Base-by-base conservation (phyloP, 1,284 basidiomycete species). In the Irpex rosettiformis region DNA sequence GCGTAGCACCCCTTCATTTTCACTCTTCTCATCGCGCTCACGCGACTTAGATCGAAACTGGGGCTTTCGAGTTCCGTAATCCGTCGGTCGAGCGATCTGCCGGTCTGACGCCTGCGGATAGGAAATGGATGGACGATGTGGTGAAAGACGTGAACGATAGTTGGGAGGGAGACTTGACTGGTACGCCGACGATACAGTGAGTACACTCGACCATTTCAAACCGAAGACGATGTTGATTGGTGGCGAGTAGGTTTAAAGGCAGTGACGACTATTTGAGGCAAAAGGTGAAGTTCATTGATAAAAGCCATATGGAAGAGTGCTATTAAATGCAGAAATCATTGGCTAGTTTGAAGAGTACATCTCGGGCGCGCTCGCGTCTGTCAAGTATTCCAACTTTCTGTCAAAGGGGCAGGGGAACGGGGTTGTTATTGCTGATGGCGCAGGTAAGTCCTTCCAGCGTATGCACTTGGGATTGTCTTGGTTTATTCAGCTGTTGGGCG, bases 91-190 rank as follows among this genome's bases (percentile, higher is more conserved):
- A 96, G 65, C 82, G 89, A 28, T 75, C 89, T 25, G 85, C 91
- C 27, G 84, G 83, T 4, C 77, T 99, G 60, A 98, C 96, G 0
- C 79, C 96, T 0, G 93, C 95, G 1, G 97, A 99, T 73, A 80
- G 96, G 59, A 97, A 94, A 71, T 99, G 97, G 96, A 96, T 99
- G 81, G 86, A 89, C 67, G 86, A 88, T 64, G 78, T 86, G 30
- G 71, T 76, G 29, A 67, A 63, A 37, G 70, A 72, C 55, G 71
- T 71, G 7, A 71, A 71, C 54, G 68, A 70, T 10, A 63, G 84
- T 2, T 96, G 89, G 87, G 81, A 85, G 2, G 77, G 77, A 25
- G 85, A 89, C 63, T 80, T 87, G 1, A 75, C 75, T 4, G 76
- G 78, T 58, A 78, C 80, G 0, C 65, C 75, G 25, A 81, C 78